Evolutionary conservation across 441 rosid genomes (phyloP), one percentile per base, ranked within the genome.

Genomic region (Populus hybrid): DNA sequence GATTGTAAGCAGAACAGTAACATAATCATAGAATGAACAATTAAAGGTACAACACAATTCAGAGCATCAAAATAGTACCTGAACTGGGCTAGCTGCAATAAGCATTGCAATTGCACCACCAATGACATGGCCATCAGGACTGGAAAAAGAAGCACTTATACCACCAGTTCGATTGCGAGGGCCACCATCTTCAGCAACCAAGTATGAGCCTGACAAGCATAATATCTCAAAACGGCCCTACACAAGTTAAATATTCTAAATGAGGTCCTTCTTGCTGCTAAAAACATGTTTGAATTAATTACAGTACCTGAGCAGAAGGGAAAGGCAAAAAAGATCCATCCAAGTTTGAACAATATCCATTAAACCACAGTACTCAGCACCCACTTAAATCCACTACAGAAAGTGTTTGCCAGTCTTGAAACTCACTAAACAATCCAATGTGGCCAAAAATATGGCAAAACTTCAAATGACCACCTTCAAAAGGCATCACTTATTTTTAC

Each of bases 181-280:
- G 31, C 96, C 91, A 80, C 95, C 96, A 63, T 92, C 96, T 84
- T 96, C 98, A 75, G 91, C 87, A 79, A 96, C 84, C 87, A 96
- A 84, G 84, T 91, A 96, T 36, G 97, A 96, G 64, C 99, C 99
- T 8, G 98, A 93, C 88, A 96, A 85, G 86, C 98, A 90, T 85
- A 96, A 82, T 86, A 96, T 94, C 91, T 94, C 97, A 64, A 96
- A 96, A 73, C 83, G 90, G 29, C 99, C 99, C 99, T 96, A 78
- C 78, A 87, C 40, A 64, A 68, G 68, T 56, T 72, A 83, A 83
- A 77, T 69, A 68, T 72, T 79, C 67, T 79, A 82, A 82, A 77
- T 85, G 33, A 88, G 80, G 68, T 40, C 53, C 61, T 77, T 68
- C 78, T 18, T 61, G 21, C 31, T 66, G 40, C 42, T 50, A 29